These are phyloP conservation scores for Neophaeococcomyces aloes DNA, from an alignment of 2,329 filamentous ascomycete genomes.

Conservation along the genomic window DNA sequence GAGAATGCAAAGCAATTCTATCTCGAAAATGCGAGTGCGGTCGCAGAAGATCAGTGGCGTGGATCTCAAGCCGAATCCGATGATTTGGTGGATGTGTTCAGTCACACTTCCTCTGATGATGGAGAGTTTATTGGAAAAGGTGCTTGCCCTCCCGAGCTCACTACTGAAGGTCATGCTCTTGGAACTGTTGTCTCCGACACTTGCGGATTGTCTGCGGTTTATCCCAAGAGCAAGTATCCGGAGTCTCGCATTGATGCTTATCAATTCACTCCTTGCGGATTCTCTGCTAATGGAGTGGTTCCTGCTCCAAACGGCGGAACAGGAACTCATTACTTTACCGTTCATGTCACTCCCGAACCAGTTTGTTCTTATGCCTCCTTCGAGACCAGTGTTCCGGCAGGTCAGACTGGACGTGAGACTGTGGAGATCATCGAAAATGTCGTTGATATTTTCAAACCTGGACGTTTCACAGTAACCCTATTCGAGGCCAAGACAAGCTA, in stretches of 20 bases:
- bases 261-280: constrained; percentile 91
- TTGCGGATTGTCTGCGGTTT: constrained; percentile 82
- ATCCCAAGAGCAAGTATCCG: constrained; percentile 75
- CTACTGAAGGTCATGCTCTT: constrained; percentile 86
- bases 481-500: constrained; percentile 71
- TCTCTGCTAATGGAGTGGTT: constrained; percentile 92
- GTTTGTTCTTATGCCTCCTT: constrained; percentile 97
- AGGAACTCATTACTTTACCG: constrained; percentile 85
- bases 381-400: constrained; percentile 91
- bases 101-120: constrained; percentile 56
- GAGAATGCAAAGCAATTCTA: constrained; percentile 58
- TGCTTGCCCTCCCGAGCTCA: constrained; percentile 60
- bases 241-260: constrained; percentile 93
- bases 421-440: constrained; percentile 88
- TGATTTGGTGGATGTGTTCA: constrained; percentile 64
- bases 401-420: constrained; percentile 77
- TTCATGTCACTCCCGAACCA: constrained; percentile 94
- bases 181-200: constrained; percentile 84
- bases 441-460: constrained; percentile 89
- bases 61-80: constrained; percentile 53
- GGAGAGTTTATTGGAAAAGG: constrained; percentile 49
- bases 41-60: constrained; percentile 72
- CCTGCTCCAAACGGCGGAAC: constrained; percentile 56
- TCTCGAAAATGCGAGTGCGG: constrained; percentile 73
- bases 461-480: constrained; percentile 92